Conservation (phyloP, 495 filamentous ascomycete species). For the Rusavskia elegans region DNA sequence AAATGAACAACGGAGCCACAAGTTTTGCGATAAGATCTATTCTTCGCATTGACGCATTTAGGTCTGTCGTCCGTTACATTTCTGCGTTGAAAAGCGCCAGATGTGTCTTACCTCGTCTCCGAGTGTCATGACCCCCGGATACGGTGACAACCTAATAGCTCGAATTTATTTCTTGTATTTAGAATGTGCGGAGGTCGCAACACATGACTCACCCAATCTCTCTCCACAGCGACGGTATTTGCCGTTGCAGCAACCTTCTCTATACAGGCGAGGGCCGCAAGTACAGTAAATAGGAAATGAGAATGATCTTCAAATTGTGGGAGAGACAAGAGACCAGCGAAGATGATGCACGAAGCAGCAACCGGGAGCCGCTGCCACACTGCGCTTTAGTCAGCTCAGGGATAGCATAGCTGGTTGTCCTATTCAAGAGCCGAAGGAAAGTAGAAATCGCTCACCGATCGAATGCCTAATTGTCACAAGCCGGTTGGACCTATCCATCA, state of each 20-base stretch:
- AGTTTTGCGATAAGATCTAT: constrained; percentile 64
- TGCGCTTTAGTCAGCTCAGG: not conserved
- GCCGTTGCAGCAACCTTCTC: constrained; percentile 32
- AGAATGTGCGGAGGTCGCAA: not conserved
- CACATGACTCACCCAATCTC: constrained; percentile 33
- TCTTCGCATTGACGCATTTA: constrained; percentile 52
- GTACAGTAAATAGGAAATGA: constrained; percentile 18
- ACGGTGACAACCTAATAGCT: constrained; percentile 2
- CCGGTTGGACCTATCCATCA: constrained; percentile 21
- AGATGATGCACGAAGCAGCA: constrained; percentile 23
- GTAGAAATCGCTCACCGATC: constrained; percentile 14
- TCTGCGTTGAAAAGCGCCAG: too few relatives aligned
- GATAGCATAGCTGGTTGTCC: too few relatives aligned
- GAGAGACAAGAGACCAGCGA: constrained; percentile 19
- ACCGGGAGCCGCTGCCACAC: constrained; percentile 8
- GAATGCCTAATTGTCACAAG: constrained; percentile 6
- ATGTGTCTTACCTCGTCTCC: not conserved
- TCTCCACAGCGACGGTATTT: constrained; percentile 41
- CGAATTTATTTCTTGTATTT: not conserved
- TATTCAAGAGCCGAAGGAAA: constrained; percentile 8
- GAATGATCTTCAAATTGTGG: constrained; percentile 9
- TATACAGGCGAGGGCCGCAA: constrained; percentile 28
- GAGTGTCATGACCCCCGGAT: not conserved
- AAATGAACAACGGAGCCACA: constrained; percentile 41
- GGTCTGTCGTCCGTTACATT: constrained; percentile 19